Base-by-base conservation (phyloP, 176 grass and related monocot species). In the Eragrostis nindensis region DNA sequence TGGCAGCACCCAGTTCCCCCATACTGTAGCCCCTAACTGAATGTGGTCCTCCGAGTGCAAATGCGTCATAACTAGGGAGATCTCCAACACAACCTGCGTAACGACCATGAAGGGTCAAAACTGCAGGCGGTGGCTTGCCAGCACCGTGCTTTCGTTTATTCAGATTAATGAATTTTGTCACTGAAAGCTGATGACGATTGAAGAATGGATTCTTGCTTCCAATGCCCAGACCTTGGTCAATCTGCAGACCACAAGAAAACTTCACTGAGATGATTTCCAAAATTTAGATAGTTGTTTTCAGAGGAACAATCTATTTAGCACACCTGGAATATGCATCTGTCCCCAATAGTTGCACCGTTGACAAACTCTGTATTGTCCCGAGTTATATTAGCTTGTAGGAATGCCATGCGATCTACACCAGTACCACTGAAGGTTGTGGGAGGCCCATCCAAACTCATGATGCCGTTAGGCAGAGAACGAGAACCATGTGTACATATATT, bases 221-320 rank as follows among this genome's bases (percentile, higher is more conserved):
- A 17, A 98, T 95, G 38, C 95, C 95, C 66, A 98, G 84, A 69
- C 95, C 95, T 91, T 98, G 95, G 52, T 98, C 95, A 64, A 98
- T 71, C 95, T 98, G 86, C 73, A 86, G 66, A n/a, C 62, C 88
- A 56, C 19, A 84, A 70, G 27, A 66, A 67, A 53, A 48, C 30
- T 21, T 43, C 56, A n/a, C 69, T 62, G 85, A 36, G 32, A 36
- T 36, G 32, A 36, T 36, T 36, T 36, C 2, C 32, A 36, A 36
- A 36, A 36, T 36, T 36, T 36, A 36, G 32, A 36, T 36, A 36
- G 32, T 36, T 36, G 2, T 36, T 36, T 36, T 36, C 32, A 36
- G 4, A 36, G 32, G 2, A 36, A 36, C 4, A 36, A 36, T 36
- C 1, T 36, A 36, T 2, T 41, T 49, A 80, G 55, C 44, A 50